Evolutionary conservation across 2,329 filamentous ascomycete genomes (phyloP), one percentile per base, ranked within the genome.

Genomic region (Alternaria ethzedia): DNA sequence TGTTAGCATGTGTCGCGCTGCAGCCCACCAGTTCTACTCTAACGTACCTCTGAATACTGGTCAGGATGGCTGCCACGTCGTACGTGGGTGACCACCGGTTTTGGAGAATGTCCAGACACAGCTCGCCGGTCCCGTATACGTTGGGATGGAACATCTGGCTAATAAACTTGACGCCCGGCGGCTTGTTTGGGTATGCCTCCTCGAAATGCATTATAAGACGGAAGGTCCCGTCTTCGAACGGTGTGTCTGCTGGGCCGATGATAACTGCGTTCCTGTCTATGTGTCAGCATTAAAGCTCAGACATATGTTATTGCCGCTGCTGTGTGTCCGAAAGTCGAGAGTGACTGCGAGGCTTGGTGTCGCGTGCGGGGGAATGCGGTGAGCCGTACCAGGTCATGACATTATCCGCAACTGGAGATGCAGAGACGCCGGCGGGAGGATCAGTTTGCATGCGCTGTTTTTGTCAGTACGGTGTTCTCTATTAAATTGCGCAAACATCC

Each of bases 141-240:
- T 99, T 99, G 17, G 96, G 96, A 75, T 99, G 96, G 82, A 99
- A 99, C 96, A 99, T 99, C 80, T 96, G 90, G 81, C 93, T 97
- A 80, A 99, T 97, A 80, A 99, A 99, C 79, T 98, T 98, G 83
- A 98, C 96, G 32, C 94, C 92, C 0, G 96, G 96, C 6, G 96
- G 96, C 81, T 98, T 98, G 83, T 98, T 99, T 28, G 96, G 96
- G 75, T 99, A 99, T 77, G 97, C 94, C 81, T 99, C 96, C 79
- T 98, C 96, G 74, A 99, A 99, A 78, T 97, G 94, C 95, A 99
- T 98, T 55, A 98, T 94, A 11, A 99, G 90, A 70, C 95, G 88
- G 81, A 99, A 99, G 21, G 96, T 99, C 67, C 96, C 96, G 81
- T 99, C 96, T 82, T 99, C 96, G 76, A 98, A 99, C 1, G 96